Conservation (phyloP, 1,284 basidiomycete genomes). For the Melampsora larici-populina region DNA sequence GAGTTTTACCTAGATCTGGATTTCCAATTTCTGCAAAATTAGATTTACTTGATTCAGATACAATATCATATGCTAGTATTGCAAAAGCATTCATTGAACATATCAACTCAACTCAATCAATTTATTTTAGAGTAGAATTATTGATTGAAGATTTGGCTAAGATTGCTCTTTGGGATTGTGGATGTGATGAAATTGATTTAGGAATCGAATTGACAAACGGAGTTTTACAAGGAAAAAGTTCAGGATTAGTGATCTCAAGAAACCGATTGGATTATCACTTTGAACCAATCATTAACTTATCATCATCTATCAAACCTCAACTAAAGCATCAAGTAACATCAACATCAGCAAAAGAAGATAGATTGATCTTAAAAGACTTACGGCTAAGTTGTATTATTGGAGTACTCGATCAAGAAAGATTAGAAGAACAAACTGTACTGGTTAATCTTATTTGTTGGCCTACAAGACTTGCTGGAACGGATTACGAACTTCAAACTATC, state of each 20-base stretch:
- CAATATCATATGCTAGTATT: neutral
- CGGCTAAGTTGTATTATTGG: neutral
- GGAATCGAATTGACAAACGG: neutral
- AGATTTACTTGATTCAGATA: slow-evolving; percentile 10
- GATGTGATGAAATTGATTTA: neutral
- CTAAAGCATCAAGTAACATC: neutral
- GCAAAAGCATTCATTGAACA: neutral
- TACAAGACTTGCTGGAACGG: neutral
- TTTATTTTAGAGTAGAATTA: neutral
- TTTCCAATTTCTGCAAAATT: neutral
- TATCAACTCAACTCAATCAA: neutral
- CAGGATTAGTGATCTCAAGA: neutral
- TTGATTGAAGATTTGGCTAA: neutral
- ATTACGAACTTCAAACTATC: neutral
- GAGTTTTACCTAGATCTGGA: neutral
- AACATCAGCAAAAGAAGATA: neutral
- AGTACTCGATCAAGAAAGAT: slow-evolving; percentile 2
- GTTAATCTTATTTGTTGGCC: neutral
- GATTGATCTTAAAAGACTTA: neutral
- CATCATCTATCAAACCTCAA: neutral
- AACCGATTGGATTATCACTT: neutral
- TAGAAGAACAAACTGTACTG: neutral
- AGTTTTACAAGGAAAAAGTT: neutral
- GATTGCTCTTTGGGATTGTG: neutral
- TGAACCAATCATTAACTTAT: neutral